Evolutionary conservation across 495 filamentous ascomycete species (phyloP), one percentile per base, ranked within the genome.

Genomic region (Penicillium crystallinum): DNA sequence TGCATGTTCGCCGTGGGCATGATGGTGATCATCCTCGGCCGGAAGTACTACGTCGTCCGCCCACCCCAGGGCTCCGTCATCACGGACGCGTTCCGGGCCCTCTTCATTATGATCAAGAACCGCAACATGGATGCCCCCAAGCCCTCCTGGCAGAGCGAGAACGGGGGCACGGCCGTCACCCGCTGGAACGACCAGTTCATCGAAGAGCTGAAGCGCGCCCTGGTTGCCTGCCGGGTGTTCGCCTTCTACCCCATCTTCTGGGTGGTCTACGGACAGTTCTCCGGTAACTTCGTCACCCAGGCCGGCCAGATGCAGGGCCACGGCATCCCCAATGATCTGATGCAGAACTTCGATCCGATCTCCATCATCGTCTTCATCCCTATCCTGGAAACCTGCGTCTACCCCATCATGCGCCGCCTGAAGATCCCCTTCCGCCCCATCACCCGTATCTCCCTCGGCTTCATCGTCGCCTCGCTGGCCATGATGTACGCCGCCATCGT

Each of bases 321-420:
- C 53, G 77, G 79, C 18, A 76, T 81, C 46, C 79, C 79, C 49
- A 91, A 91, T 73, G 88, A 91, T 56, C 73, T 89, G 54, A 86
- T 90, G 69, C 69, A 71, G 58, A 90, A 89, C 75, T 83, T 91
- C 65, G 87, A 90, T 65, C 81, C 88, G 4, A 76, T 93, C 49
- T 75, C 81, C 30, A 83, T 90, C 61, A 85, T 91, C 64, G 70
- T 86, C 53, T 80, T 85, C 64, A 83, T 88, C 36, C 88, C 88
- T 2, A 55, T 90, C 46, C 74, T 86, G 48, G 86, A 89, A 62
- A 79, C 79, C 31, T 40, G 82, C 40, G 52, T 91, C 52, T 91
- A 89, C 65, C 88, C 88, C 0, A 27, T 74, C 12, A 76, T 91
- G 40, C 82, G 85, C 10, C 81, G 74, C 46, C 23, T 77, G n/a